Conservation (phyloP, 78 protist species). For the Tieghemostelium lacteum region DNA sequence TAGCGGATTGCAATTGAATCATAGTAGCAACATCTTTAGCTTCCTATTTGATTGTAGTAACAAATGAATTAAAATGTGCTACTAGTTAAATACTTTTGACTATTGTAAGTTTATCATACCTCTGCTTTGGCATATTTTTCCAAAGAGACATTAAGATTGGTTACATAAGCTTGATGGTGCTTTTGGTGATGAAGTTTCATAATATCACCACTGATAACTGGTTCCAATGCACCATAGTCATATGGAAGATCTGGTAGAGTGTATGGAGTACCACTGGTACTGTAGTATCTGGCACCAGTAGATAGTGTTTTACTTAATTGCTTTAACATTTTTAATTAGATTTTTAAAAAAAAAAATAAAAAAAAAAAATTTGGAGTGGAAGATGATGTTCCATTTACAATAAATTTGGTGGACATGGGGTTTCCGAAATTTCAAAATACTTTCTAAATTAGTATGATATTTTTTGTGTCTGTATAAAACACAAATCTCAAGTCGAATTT, state of each 20-base stretch:
- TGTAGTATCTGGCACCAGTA: neutral
- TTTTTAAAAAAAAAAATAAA: neutral
- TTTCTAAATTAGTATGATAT: too few species aligned
- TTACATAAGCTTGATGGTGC: constrained; percentile 88
- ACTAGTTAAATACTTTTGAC: neutral
- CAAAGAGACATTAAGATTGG: constrained; percentile 88
- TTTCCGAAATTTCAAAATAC: too few species aligned
- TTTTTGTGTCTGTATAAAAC: too few species aligned
- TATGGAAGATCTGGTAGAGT: constrained; percentile 93
- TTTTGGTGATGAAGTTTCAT: constrained; percentile 91
- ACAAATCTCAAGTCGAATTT: too few species aligned
- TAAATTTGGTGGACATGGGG: too few species aligned
- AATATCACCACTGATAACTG: constrained; percentile 84
- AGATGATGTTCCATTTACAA: neutral
- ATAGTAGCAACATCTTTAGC: constrained; percentile 63
- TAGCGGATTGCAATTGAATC: constrained; percentile 88
- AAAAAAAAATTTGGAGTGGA: too few species aligned
- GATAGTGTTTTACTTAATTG: neutral
- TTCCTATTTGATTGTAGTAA: neutral
- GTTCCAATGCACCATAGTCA: constrained; percentile 91
- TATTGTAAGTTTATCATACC: constrained; percentile 33
- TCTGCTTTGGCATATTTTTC: constrained; percentile 87
- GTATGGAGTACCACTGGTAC: constrained; percentile 2
- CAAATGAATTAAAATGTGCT: neutral
- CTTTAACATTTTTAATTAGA: neutral